A percentile compares a stretch with the other conserved stretches of the same genome.
phyloP scores from a whole-genome alignment of 2,329 filamentous ascomycete genomes.

The Pseudodiploospora longispora region DNA sequence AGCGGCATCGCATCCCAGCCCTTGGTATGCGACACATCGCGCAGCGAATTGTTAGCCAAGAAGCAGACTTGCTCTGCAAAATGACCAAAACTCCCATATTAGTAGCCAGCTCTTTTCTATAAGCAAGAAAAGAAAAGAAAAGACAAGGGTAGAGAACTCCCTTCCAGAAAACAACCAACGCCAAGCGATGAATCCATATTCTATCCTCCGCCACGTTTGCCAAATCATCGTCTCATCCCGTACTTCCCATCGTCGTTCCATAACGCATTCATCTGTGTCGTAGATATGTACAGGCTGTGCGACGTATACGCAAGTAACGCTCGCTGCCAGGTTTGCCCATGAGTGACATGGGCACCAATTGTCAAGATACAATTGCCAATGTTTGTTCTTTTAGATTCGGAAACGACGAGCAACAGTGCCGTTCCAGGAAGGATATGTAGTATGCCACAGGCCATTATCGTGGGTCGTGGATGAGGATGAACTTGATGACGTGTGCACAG shows the following conservation, averaged over 20 bases:
- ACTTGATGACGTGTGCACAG: conserved; percentile 1
- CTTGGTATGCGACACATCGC: conserved; percentile 26
- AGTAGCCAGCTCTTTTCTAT: not conserved
- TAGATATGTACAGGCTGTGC: conserved; percentile 3
- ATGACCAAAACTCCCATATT: not conserved
- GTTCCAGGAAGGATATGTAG: conserved; percentile 37
- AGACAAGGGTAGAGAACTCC: not conserved
- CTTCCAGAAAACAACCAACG: not conserved
- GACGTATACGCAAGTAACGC: conserved; percentile 5
- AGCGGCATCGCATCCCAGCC: conserved; percentile 28
- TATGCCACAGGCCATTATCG: conserved; percentile 39
- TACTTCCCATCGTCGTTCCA: too few species aligned
- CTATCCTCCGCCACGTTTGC: not conserved
- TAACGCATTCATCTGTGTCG: not conserved
- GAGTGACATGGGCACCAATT: not conserved
- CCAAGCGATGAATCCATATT: not conserved
- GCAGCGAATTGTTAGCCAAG: not conserved
- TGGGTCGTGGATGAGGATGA: conserved; percentile 20
- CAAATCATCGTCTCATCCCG: too few species aligned
- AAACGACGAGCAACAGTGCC: conserved; percentile 18
- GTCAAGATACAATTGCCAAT: not conserved
- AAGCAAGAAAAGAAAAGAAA: not conserved
- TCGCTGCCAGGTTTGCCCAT: not conserved
- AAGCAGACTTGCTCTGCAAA: conserved; percentile 4
- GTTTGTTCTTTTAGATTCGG: not conserved